Evolutionary conservation across 192 early-diverging fungal genomes (phyloP).

Genomic region (Backusella westeae): DNA sequence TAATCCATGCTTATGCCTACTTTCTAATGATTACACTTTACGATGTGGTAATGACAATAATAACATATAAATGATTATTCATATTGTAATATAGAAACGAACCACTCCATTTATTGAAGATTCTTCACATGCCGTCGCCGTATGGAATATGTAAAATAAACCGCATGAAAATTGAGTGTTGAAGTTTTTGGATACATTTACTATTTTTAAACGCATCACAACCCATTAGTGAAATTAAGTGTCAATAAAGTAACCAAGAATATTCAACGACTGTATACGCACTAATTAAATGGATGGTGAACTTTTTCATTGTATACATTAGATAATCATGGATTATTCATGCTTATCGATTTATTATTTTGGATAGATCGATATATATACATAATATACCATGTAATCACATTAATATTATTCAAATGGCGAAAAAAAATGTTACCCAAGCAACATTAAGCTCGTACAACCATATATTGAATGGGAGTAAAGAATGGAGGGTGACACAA

Average conservation of each 20-base stretch:
- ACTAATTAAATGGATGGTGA: too few relatives aligned
- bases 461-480: not conserved
- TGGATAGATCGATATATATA: not conserved
- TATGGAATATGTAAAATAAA: not conserved
- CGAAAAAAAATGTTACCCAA: not conserved
- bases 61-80: not conserved
- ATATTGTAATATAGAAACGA: not conserved
- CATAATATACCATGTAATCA: not conserved
- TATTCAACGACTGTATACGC: too few relatives aligned
- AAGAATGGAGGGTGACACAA: not conserved
- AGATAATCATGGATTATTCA: not conserved
- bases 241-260: not conserved
- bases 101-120: not conserved
- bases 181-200: not conserved
- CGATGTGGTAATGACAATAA: not conserved
- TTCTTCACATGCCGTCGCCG: not conserved
- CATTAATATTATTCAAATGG: not conserved
- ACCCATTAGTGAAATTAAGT: not conserved
- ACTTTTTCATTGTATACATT: too few relatives aligned
- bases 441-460: not conserved
- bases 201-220: not conserved
- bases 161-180: slow-evolving; percentile 6
- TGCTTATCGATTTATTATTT: not conserved
- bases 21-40: too few relatives aligned
- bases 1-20: too few relatives aligned